phyloP scores from a whole-genome alignment of 106 monocot species.

The Acorus gramineus region DNA sequence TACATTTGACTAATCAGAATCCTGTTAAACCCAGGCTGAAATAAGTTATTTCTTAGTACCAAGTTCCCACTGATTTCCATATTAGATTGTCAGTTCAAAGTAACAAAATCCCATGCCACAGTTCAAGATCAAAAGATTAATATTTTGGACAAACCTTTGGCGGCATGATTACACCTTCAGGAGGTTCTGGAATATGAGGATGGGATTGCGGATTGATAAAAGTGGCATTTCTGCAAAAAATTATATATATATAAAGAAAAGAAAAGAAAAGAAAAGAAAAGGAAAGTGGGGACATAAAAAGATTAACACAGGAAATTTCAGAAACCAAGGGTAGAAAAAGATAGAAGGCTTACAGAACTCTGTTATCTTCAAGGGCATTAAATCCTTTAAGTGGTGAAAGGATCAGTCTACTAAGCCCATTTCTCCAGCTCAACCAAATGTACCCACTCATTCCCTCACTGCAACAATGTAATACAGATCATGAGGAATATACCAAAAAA shows the following conservation, averaged over 20 bases:
- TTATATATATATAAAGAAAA: constrained; percentile 8
- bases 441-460: constrained; percentile 96
- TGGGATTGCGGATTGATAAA: constrained; percentile 65
- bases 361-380: constrained; percentile 39
- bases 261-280: background rate
- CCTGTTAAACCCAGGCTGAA: too few relatives aligned
- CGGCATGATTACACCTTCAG: constrained; percentile 69
- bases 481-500: constrained; percentile 4
- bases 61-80: too few relatives aligned
- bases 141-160: constrained; percentile 43
- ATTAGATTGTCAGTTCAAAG: too few relatives aligned
- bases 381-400: constrained; percentile 49
- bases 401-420: constrained; percentile 21
- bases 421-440: constrained; percentile 58
- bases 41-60: too few relatives aligned
- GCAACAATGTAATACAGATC: background rate
- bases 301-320: background rate
- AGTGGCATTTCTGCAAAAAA: constrained; percentile 75
- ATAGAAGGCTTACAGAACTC: constrained; percentile 48
- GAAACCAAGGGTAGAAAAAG: too few relatives aligned
- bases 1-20: too few relatives aligned
- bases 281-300: background rate
- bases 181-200: constrained; percentile 74
- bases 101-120: background rate
- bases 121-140: background rate